Evolutionary conservation across 2,329 filamentous ascomycete species (phyloP).

Genomic region (Fusarium sp.): DNA sequence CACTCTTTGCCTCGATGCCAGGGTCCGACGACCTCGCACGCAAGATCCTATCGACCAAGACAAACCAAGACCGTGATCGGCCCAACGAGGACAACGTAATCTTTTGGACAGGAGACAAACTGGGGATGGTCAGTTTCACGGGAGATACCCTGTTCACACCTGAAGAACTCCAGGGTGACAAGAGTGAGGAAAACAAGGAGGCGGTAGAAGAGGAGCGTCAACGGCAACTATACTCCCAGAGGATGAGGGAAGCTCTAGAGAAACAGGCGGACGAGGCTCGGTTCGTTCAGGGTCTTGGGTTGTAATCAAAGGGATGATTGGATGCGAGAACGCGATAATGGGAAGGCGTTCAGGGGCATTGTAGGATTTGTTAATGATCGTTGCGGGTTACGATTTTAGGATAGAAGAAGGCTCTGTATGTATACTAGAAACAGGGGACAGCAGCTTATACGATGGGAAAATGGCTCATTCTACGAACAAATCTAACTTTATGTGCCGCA

Average conservation of each 20-base stretch:
- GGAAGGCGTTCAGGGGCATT: slow-evolving; percentile 20
- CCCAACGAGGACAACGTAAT: slow-evolving; percentile 78
- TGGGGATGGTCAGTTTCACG: slow-evolving; percentile 80
- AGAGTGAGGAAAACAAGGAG: slow-evolving; percentile 64
- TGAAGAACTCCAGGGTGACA: slow-evolving; percentile 66
- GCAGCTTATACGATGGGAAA: slow-evolving; percentile 1
- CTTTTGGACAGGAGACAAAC: slow-evolving; percentile 89
- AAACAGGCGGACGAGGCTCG: slow-evolving; percentile 84
- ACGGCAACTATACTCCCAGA: slow-evolving; percentile 74
- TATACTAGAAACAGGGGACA: slow-evolving; percentile 12
- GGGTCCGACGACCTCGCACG: slow-evolving; percentile 81
- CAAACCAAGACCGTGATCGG: slow-evolving; percentile 50
- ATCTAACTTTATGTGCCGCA: slow-evolving; percentile 1
- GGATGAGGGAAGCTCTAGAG: slow-evolving; percentile 82
- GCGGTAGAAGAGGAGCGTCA: slow-evolving; percentile 62
- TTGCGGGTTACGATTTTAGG: slow-evolving; percentile 1
- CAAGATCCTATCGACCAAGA: slow-evolving; percentile 79
- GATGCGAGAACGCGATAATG: not conserved
- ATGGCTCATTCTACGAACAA: slow-evolving; percentile 24
- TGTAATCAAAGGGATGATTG: slow-evolving; percentile 23
- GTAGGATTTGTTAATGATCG: slow-evolving; percentile 19
- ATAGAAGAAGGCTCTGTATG: slow-evolving; percentile 31
- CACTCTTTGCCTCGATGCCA: slow-evolving; percentile 67
- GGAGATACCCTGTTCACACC: slow-evolving; percentile 63
- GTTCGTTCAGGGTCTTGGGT: slow-evolving; percentile 77